Conservation (phyloP, 2,329 filamentous ascomycete species). For the Cladophialophora bantiana region DNA sequence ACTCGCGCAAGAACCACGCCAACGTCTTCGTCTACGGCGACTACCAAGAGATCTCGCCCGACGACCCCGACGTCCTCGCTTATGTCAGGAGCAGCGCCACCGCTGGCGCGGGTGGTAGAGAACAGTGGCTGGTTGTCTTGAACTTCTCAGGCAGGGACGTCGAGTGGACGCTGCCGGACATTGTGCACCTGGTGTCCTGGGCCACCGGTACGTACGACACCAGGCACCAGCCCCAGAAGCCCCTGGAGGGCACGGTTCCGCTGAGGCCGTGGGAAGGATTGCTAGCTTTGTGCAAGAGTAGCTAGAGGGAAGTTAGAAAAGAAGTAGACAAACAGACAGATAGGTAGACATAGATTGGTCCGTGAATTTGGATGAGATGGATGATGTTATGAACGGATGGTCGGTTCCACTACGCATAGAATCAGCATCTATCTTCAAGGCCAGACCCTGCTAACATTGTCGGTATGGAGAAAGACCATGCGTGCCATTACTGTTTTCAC, state of each 20-base stretch:
- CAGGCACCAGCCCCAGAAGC: conserved; percentile 34
- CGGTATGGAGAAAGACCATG: no score
- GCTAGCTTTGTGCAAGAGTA: conserved; percentile 34
- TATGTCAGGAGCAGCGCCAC: conserved; percentile 32
- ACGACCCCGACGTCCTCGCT: conserved; percentile 36
- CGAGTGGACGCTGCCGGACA: conserved; percentile 36
- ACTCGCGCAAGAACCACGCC: conserved; percentile 38
- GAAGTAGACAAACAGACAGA: not conserved
- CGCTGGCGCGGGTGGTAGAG: not conserved
- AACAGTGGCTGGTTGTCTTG: conserved; percentile 39
- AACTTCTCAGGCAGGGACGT: conserved; percentile 41
- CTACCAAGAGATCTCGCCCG: conserved; percentile 36
- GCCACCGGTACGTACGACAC: conserved; percentile 35
- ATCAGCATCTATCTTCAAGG: no score
- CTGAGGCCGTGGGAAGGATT: conserved; percentile 41
- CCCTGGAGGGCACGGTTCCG: conserved; percentile 26
- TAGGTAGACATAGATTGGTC: not conserved
- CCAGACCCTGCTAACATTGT: no score
- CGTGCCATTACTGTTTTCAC: no score
- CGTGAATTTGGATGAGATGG: not conserved
- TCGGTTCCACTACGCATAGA: not conserved
- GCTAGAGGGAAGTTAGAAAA: not conserved
- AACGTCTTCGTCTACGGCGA: conserved; percentile 41
- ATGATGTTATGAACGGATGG: not conserved
- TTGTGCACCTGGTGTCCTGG: conserved; percentile 36